Evolutionary conservation across 179 eudicot species (phyloP), one percentile per base, ranked within the genome.

Genomic region (Heliamphora pulchella): DNA sequence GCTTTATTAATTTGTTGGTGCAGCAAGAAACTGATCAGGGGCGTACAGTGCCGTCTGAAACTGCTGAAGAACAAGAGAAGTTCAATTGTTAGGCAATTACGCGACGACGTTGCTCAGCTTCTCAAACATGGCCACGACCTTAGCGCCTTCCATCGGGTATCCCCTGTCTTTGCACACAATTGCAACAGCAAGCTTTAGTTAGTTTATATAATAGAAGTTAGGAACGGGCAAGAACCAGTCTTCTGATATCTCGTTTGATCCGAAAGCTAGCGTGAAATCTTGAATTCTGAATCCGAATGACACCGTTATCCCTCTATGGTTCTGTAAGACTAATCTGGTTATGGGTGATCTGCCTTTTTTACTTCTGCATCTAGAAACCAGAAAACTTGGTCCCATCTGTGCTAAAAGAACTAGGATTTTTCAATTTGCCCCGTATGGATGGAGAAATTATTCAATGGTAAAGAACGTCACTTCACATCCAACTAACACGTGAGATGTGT

Each of bases 1-100:
- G 9, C 39, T 13, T 22, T 22, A 9, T 6, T 18, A 18, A 3
- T 44, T 9, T 61, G 39, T 82, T 78, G 3, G 17, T 83, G 66
- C 89, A 94, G 98, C 77, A 93, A 94, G 89, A 91, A 82, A 71
- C 80, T 94, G 86, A 85, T 94, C 43, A 87, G 79, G 80, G 80
- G 53, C 78, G 86, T 88, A 43, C 92, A 85, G 81, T 88, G 90
- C 75, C 98, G 97, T 51, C 82, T 94, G 9, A 90, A 88, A 76
- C 82, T 94, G 58, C 63, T 93, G 71, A 89, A 85, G 88, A 91
- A 79, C 88, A 94, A 94, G 87, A 84, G 88, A 81, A 76, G 77
- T 20, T 87, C 83, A 1, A 87, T 94, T 9, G 85, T 76, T 4
- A 83, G 78, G 71, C 87, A 85, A 2, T 77, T 83, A 14, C 86